A percentile compares a stretch with the other conserved stretches of the same genome.
Conservation (phyloP, 305 asterid species). For the Petunia hybrid region DNA sequence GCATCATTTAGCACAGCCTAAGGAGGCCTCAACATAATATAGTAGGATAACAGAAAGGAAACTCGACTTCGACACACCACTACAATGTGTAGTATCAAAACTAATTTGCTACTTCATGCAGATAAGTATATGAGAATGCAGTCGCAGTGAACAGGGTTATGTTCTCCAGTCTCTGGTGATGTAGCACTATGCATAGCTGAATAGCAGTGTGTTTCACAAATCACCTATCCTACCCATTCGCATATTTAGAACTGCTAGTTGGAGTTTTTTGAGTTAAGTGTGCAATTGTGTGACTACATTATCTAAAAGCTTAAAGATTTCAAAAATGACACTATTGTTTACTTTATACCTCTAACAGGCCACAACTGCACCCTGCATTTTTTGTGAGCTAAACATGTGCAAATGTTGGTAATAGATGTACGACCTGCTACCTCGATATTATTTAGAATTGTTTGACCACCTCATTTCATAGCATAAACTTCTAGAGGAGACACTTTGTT, state of each 20-base stretch:
- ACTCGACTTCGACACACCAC: neutral
- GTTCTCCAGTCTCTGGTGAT: neutral
- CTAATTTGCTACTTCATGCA: neutral
- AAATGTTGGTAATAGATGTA: neutral
- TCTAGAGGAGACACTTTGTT: constrained; percentile 4
- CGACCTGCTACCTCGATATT: neutral
- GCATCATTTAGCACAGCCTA: neutral
- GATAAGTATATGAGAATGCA: neutral
- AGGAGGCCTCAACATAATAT: neutral
- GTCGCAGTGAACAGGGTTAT: neutral
- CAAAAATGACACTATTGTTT: neutral
- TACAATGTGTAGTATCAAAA: neutral
- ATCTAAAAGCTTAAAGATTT: constrained; percentile 1
- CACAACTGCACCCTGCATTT: neutral
- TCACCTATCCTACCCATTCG: neutral
- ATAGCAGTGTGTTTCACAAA: constrained; percentile 6
- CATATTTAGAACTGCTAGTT: neutral
- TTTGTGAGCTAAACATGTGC: neutral
- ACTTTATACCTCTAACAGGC: neutral
- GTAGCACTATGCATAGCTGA: constrained; percentile 21
- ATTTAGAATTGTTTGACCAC: neutral
- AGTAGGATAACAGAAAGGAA: constrained; percentile 9
- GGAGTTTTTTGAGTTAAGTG: constrained; percentile 7
- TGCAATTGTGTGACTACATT: neutral
- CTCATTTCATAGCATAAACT: neutral